Evolutionary conservation across 768 basidiomycete species (phyloP).

Genomic region (Paxillus rubicundulus): DNA sequence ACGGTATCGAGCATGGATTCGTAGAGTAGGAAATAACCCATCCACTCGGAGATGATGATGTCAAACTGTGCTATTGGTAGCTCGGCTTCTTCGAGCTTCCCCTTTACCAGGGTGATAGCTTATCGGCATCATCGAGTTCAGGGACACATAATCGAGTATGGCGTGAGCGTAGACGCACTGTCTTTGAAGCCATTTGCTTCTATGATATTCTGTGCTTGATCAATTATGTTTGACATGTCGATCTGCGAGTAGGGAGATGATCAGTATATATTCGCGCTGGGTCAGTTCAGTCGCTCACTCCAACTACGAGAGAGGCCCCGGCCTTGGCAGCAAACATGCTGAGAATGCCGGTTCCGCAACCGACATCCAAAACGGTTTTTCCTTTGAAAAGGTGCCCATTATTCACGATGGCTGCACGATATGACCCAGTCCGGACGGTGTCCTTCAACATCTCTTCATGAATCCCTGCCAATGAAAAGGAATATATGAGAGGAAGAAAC

Average conservation of each 20-base stretch:
- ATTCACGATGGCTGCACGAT: constrained; percentile 91
- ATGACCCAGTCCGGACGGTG: constrained; percentile 89
- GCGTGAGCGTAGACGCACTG: constrained; percentile 55
- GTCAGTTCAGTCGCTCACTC: constrained; percentile 49
- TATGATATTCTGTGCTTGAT: constrained; percentile 96
- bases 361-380: constrained; percentile 96
- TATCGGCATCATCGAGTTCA: constrained; percentile 6
- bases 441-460: constrained; percentile 99
- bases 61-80: constrained; percentile 91
- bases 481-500: constrained; percentile 5
- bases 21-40: constrained; percentile 99
- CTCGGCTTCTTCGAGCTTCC: constrained; percentile 91
- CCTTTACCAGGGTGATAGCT: constrained; percentile 96
- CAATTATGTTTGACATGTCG: constrained; percentile 99
- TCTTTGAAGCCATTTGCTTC: constrained; percentile 96
- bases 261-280: constrained; percentile 7
- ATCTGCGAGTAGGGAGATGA: constrained; percentile 51
- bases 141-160: neutral
- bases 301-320: constrained; percentile 90
- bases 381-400: constrained; percentile 94
- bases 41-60: constrained; percentile 99
- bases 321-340: constrained; percentile 98
- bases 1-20: constrained; percentile 99
- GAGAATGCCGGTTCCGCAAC: constrained; percentile 96
- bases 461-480: constrained; percentile 57